A percentile compares a stretch with the other conserved stretches of the same genome.
These are phyloP conservation scores for Lagerstroemia speciosa DNA, from an alignment of 345 rosid genomes.

Conservation along the genomic window DNA sequence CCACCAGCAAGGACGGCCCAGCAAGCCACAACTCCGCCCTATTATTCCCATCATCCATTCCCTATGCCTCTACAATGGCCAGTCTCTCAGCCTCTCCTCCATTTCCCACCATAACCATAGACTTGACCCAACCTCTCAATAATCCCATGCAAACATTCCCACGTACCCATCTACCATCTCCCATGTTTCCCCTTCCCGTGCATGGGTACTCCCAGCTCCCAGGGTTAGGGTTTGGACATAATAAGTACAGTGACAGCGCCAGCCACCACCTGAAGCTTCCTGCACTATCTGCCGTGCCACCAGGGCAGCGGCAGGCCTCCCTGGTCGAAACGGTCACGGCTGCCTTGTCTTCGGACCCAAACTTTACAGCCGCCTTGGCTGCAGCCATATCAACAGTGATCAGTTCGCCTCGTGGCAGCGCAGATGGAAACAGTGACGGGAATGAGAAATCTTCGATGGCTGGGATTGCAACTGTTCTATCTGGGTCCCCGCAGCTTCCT, in stretches of 20 bases:
- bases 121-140: too few relatives aligned
- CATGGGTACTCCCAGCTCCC: conserved; percentile 25
- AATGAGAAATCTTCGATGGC: conserved; percentile 13
- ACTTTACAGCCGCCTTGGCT: conserved; percentile 69
- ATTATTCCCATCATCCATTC: conserved; percentile 24
- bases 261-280: conserved; percentile 16
- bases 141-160: neutral
- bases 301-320: conserved; percentile 36
- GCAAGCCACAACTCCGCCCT: conserved; percentile 20
- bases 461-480: conserved; percentile 22
- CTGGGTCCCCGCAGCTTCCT: conserved; percentile 73
- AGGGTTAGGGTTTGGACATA: conserved; percentile 1
- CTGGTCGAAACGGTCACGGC: conserved; percentile 62
- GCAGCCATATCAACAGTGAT: conserved; percentile 67
- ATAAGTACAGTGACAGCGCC: conserved; percentile 2
- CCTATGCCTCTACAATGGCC: conserved; percentile 69
- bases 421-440: conserved; percentile 17
- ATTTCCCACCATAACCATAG: too few relatives aligned
- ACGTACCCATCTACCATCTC: neutral
- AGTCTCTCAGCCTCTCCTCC: conserved; percentile 71
- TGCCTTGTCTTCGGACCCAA: conserved; percentile 75
- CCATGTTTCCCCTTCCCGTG: conserved; percentile 33
- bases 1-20: conserved; percentile 44
- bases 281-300: conserved; percentile 18
- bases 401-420: conserved; percentile 16